Conservation (phyloP, 2,329 filamentous ascomycete genomes). For the Neopestalotiopsis sp. region DNA sequence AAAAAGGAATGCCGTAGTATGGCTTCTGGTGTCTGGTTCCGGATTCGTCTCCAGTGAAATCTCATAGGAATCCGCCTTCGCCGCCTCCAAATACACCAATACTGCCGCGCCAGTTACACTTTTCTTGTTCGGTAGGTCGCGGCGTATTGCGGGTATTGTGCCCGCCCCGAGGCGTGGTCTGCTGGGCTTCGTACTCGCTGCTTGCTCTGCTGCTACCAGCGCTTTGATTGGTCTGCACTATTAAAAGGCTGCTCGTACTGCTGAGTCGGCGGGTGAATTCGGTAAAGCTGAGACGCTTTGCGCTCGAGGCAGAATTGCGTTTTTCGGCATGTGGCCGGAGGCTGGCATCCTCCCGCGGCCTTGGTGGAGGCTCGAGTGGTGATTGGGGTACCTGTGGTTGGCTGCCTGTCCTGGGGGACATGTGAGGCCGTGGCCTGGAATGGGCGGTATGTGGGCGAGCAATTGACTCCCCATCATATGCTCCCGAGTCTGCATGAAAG, state of each 20-base stretch:
- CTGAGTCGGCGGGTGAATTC: conserved; percentile 66
- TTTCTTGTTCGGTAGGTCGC: conserved; percentile 40
- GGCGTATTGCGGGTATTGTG: conserved; percentile 30
- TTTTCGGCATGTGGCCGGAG: conserved; percentile 46
- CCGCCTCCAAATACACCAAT: conserved; percentile 55
- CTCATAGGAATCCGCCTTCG: conserved; percentile 59
- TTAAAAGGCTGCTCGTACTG: conserved; percentile 63
- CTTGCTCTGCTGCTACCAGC: conserved; percentile 53
- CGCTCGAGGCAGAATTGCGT: conserved; percentile 57
- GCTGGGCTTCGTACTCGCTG: conserved; percentile 48
- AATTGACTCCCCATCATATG: conserved; percentile 38
- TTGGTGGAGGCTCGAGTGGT: conserved; percentile 27
- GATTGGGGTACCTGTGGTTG: conserved; percentile 48
- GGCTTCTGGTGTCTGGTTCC: not conserved
- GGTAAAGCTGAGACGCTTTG: conserved; percentile 64
- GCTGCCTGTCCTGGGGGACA: conserved; percentile 51
- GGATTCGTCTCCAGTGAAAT: not conserved
- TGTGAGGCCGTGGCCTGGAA: conserved; percentile 50
- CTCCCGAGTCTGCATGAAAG: conserved; percentile 29
- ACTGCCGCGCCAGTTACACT: conserved; percentile 62
- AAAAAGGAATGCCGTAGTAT: not conserved
- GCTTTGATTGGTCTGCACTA: conserved; percentile 62
- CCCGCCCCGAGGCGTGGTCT: conserved; percentile 38
- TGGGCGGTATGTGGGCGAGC: conserved; percentile 60
- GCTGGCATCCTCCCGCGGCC: conserved; percentile 40